Evolutionary conservation across 202 grass and related monocot species (phyloP).

Genomic region (Miscanthus sacchariflorus): DNA sequence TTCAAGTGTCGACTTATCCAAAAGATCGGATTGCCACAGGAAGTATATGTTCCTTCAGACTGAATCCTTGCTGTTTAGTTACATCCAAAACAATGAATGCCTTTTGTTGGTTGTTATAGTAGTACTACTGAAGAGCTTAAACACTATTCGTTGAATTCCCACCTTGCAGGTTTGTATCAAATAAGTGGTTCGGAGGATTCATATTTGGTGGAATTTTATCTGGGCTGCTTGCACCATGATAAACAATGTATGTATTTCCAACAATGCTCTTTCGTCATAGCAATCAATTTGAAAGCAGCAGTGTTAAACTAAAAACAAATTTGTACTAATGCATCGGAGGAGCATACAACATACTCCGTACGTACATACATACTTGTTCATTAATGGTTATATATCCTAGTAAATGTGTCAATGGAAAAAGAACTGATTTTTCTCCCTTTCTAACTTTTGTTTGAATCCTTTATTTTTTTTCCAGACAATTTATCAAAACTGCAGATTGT

Average conservation of each 20-base stretch:
- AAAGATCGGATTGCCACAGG: conserved; percentile 62
- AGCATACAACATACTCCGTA: not conserved
- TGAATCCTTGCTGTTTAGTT: not conserved
- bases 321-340: not conserved
- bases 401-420: no score
- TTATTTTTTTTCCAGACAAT: no score
- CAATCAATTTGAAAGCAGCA: not conserved
- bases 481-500: no score
- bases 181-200: not conserved
- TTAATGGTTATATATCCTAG: no score
- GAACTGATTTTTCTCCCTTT: no score
- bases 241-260: not conserved
- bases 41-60: conserved; percentile 48
- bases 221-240: not conserved
- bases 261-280: not conserved
- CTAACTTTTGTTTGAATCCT: no score
- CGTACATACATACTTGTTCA: no score
- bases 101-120: not conserved
- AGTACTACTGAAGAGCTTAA: not conserved
- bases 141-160: not conserved
- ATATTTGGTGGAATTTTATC: not conserved
- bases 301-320: not conserved
- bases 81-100: not conserved
- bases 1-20: conserved; percentile 74
- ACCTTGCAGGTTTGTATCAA: not conserved